Evolutionary conservation across 176 grass and related monocot species (phyloP).

Genomic region (Lolium multiflorum): DNA sequence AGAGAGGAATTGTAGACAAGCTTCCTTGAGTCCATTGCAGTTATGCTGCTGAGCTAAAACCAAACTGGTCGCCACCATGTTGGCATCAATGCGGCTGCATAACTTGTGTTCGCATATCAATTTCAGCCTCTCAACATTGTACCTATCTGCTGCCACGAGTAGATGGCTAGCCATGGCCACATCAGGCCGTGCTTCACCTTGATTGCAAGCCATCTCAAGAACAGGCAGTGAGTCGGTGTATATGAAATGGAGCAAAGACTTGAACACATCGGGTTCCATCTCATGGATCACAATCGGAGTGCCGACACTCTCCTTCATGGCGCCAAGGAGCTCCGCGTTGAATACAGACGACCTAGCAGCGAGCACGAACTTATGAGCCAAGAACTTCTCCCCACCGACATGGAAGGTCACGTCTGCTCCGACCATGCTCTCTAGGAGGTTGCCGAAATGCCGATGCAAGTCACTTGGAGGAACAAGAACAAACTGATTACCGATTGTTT

Average conservation of each 20-base stretch:
- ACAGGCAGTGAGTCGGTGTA: conserved; percentile 39
- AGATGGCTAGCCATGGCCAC: conserved; percentile 48
- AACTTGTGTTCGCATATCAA: conserved; percentile 49
- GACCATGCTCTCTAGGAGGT: conserved; percentile 3
- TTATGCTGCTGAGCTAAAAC: conserved; percentile 35
- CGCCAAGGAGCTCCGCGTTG: background rate
- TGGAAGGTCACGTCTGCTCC: conserved; percentile 25
- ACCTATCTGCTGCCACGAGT: conserved; percentile 51
- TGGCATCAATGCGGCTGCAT: background rate
- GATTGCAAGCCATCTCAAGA: background rate
- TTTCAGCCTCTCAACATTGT: conserved; percentile 44
- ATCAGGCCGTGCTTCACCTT: background rate
- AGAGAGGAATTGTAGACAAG: conserved; percentile 17
- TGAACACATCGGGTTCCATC: background rate
- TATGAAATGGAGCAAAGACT: conserved; percentile 45
- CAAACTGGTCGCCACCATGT: background rate
- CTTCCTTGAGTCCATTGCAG: conserved; percentile 27
- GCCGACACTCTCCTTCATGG: background rate
- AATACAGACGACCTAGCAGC: background rate
- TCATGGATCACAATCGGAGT: background rate
- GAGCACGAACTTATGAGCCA: background rate
- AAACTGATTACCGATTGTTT: background rate
- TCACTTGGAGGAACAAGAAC: conserved; percentile 4
- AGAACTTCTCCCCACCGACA: conserved; percentile 8
- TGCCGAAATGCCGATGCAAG: background rate